A percentile compares a stretch with the other conserved stretches of the same genome.
These are phyloP conservation scores for Meredithiella fracta DNA, from an alignment of 2,329 filamentous ascomycete species.

Conservation along the genomic window DNA sequence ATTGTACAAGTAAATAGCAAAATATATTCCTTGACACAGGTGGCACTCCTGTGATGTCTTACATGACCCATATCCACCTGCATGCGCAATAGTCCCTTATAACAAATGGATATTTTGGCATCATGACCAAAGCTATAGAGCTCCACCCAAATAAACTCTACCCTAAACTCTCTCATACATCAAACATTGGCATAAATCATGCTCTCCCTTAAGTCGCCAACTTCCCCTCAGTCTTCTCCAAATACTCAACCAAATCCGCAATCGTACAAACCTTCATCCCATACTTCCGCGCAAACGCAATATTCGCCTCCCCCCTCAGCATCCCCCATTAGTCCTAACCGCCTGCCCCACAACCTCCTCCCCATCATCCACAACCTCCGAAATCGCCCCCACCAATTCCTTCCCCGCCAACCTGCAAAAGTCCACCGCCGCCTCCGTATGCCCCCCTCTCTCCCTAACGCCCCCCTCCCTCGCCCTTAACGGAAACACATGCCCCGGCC, in stretches of 20 bases:
- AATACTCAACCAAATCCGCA: constrained; percentile 66
- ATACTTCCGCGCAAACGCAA: constrained; percentile 76
- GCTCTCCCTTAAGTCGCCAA: constrained; percentile 27
- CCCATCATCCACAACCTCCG: constrained; percentile 81
- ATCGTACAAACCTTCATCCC: constrained; percentile 91
- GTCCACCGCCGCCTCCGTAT: constrained; percentile 88
- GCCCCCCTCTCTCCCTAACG: constrained; percentile 61
- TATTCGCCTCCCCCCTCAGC: constrained; percentile 77
- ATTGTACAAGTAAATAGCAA: background rate
- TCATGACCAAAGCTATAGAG: too few relatives aligned
- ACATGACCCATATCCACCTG: background rate
- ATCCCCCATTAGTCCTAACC: constrained; percentile 58
- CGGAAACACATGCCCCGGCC: constrained; percentile 83
- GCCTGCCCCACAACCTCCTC: constrained; percentile 52
- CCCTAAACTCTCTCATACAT: too few relatives aligned
- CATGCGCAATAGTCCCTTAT: background rate
- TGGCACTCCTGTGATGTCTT: background rate
- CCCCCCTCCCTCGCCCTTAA: constrained; percentile 65
- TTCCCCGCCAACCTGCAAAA: constrained; percentile 76
- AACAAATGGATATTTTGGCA: too few relatives aligned
- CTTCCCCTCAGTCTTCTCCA: constrained; percentile 60
- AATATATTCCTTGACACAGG: background rate
- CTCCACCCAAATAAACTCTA: too few relatives aligned
- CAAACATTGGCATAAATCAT: too few relatives aligned
- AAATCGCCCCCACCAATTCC: constrained; percentile 62